Conservation (phyloP, 148 eudicot species). For the Chenopodium suecicum region DNA sequence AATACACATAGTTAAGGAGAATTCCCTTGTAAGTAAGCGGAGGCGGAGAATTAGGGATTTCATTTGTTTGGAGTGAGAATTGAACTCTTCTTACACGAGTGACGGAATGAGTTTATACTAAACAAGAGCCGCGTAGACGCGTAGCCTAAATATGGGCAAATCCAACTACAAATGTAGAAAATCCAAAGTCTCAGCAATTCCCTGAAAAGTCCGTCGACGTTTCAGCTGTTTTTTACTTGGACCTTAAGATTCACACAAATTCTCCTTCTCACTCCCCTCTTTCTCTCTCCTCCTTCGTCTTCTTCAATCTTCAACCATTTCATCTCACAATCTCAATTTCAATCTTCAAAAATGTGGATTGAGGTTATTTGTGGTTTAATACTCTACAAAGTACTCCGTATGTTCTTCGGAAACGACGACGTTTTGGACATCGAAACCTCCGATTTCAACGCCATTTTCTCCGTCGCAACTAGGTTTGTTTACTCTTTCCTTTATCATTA, state of each 20-base stretch:
- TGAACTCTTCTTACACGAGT: no score
- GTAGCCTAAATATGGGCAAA: background rate
- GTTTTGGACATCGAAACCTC: constrained; percentile 44
- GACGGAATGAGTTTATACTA: no score
- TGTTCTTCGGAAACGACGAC: constrained; percentile 49
- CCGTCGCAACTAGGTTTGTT: constrained; percentile 63
- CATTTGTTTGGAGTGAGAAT: no score
- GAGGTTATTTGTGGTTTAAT: constrained; percentile 59
- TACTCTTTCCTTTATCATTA: background rate
- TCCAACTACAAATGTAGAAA: background rate
- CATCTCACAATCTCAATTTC: background rate
- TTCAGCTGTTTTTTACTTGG: background rate
- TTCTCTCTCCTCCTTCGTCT: background rate
- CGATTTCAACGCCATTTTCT: constrained; percentile 57
- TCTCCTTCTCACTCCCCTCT: background rate
- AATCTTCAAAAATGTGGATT: constrained; percentile 50
- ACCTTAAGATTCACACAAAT: background rate
- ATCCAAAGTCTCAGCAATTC: background rate
- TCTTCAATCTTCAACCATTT: background rate
- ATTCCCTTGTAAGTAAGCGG: no score
- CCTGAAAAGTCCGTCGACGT: background rate
- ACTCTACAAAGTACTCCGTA: constrained; percentile 48
- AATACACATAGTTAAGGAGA: no score
- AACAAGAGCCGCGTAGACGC: no score
- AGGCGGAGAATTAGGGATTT: no score